These are phyloP conservation scores for Centaurea solstitialis DNA, from an alignment of 129 eudicot species.

Conservation along the genomic window DNA sequence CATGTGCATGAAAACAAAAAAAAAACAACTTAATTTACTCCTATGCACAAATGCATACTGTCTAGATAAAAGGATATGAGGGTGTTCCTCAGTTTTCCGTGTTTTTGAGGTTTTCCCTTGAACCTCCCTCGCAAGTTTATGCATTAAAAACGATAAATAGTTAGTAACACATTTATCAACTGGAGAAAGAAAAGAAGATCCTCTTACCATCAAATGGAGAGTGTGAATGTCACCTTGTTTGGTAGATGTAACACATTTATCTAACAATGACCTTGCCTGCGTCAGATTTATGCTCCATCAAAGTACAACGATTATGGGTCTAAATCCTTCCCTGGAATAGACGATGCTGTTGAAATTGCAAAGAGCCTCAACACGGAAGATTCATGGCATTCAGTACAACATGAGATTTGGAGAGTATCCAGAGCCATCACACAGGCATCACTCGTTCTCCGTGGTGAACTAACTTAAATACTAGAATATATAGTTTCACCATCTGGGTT, in stretches of 20 bases:
- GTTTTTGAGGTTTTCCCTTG: too few species aligned
- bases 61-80: too few species aligned
- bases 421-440: conserved; percentile 78
- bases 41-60: too few species aligned
- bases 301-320: conserved; percentile 86
- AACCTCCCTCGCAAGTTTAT: neutral
- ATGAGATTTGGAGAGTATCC: conserved; percentile 86
- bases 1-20: too few species aligned
- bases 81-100: too few species aligned
- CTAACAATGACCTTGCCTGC: conserved; percentile 2
- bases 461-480: conserved; percentile 39
- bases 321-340: conserved; percentile 76
- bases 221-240: neutral
- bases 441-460: conserved; percentile 61
- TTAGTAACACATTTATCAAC: too few species aligned
- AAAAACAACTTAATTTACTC: too few species aligned
- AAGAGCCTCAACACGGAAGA: conserved; percentile 47
- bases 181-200: neutral
- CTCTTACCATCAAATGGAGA: neutral
- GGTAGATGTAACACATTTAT: neutral
- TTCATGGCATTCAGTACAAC: conserved; percentile 76
- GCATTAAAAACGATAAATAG: neutral
- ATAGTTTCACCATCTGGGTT: neutral
- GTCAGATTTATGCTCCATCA: conserved; percentile 84
- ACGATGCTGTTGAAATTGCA: conserved; percentile 70